Evolutionary conservation across 306 rosid species (phyloP), one percentile per base, ranked within the genome.

Genomic region (Medicago arabica): DNA sequence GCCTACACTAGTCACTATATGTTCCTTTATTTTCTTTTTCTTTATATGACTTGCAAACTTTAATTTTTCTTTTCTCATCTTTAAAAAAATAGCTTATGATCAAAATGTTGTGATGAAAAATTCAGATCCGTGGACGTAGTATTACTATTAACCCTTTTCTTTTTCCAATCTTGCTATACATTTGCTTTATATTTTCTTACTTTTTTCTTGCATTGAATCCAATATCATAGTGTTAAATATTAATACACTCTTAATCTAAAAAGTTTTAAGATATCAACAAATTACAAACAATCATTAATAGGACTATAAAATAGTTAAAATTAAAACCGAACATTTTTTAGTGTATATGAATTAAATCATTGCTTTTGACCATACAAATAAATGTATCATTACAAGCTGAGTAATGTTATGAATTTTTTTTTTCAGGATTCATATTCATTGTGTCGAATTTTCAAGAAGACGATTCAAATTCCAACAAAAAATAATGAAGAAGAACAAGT

Each of bases 361-460:
- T 28, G 31, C 31, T 46, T 51, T 7, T 12, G 6, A 58, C n/a
- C n/a, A 11, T 4, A 2, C 8, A 7, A 53, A 57, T 9, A 19
- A 57, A 57, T 4, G 7, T 57, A 10, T 8, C 7, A 55, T 55
- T 21, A 17, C n/a, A 50, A 50, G n/a, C 19, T 14, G 5, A 49
- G 17, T n/a, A 57, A 57, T 57, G 36, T 57, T n/a, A n/a, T n/a
- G n/a, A n/a, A n/a, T n/a, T n/a, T n/a, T n/a, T n/a, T n/a, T n/a
- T n/a, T n/a, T n/a, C 83, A 94, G 98, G 98, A 91, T 78, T 94
- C 98, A 7, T 94, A 90, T 70, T 96, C 98, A 3, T 65, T 94
- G 80, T 94, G 98, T 72, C 98, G 98, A 2, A 83, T 94, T 69
- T 86, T 94, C 90, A 90, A 88, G 89, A 94, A 94, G 74, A 84